Conservation (phyloP, 2,329 filamentous ascomycete genomes). For the Nemania sp. region DNA sequence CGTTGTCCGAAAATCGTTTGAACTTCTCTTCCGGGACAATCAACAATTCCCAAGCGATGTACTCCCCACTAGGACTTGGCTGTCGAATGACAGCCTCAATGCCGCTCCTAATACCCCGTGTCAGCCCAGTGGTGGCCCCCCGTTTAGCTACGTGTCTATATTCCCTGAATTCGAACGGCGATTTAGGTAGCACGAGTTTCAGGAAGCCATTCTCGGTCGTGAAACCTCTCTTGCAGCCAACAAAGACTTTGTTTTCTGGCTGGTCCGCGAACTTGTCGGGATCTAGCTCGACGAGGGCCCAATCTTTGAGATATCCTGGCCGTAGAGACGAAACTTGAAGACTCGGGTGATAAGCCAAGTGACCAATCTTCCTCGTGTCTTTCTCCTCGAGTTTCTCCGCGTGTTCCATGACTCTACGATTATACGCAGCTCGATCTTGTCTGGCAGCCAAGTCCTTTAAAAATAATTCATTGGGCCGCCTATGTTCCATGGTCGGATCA, state of each 20-base stretch:
- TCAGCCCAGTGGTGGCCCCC: constrained; percentile 13
- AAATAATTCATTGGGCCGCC: too few relatives aligned
- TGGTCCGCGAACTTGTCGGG: constrained; percentile 5
- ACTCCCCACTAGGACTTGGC: neutral
- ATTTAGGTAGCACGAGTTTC: neutral
- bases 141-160: neutral
- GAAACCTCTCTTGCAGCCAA: too few relatives aligned
- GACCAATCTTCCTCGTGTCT: constrained; percentile 29
- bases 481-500: neutral
- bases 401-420: neutral
- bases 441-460: too few relatives aligned
- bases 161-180: neutral
- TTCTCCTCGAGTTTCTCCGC: constrained; percentile 5
- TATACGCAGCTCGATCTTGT: neutral
- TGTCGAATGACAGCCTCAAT: constrained; percentile 24
- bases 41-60: constrained; percentile 20
- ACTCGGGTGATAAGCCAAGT: constrained; percentile 16
- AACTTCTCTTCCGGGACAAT: constrained; percentile 6
- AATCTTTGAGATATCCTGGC: constrained; percentile 25
- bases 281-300: constrained; percentile 30
- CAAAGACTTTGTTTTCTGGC: constrained; percentile 4
- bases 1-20: neutral
- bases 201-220: neutral
- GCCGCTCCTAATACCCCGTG: neutral
- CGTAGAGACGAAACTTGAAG: neutral